A percentile compares a stretch with the other conserved stretches of the same genome.
These are phyloP conservation scores for Eucalyptus brandiana DNA, from an alignment of 345 rosid genomes.

Conservation along the genomic window DNA sequence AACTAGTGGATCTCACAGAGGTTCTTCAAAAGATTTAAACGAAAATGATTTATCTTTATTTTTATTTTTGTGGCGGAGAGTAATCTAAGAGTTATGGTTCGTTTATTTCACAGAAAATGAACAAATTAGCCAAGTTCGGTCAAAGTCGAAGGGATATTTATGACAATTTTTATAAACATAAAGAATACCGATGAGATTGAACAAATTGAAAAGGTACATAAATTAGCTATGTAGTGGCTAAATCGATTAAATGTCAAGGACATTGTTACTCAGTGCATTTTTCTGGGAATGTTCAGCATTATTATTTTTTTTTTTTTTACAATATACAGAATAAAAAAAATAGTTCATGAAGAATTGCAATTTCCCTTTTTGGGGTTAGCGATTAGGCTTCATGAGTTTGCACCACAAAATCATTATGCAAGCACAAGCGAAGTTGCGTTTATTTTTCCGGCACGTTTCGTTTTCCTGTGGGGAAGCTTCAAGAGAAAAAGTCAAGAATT, in stretches of 20 bases:
- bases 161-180: not conserved
- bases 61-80: not conserved
- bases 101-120: fast-evolving
- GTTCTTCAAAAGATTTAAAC: not conserved
- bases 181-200: too few species aligned
- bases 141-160: not conserved
- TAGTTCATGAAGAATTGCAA: not conserved
- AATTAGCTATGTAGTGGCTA: not conserved
- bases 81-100: not conserved
- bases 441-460: not conserved
- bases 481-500: not conserved
- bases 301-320: fast-evolving
- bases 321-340: fast-evolving
- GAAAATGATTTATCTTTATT: not conserved
- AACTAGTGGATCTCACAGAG: not conserved
- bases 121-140: not conserved
- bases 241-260: not conserved
- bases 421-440: not conserved
- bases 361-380: not conserved
- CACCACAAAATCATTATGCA: not conserved
- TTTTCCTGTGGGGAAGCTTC: not conserved
- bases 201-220: not conserved
- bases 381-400: not conserved
- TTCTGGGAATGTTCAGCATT: not conserved
- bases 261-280: not conserved